Evolutionary conservation across 306 rosid genomes (phyloP), one percentile per base, ranked within the genome.

Genomic region (Rosa multiflora): DNA sequence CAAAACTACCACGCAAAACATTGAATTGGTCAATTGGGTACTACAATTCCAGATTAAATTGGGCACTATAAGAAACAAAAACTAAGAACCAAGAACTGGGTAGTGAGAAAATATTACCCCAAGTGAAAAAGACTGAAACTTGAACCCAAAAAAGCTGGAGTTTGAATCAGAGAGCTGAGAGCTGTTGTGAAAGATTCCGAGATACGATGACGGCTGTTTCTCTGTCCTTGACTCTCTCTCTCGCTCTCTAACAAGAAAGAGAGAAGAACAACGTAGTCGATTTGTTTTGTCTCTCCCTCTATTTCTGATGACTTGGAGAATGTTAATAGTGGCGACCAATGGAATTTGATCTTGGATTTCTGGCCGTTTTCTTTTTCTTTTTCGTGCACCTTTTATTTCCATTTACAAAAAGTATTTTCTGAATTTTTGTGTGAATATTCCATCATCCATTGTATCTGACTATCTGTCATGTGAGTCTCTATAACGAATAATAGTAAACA

Each of bases 141-240:
- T 64, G 78, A 52, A 42, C 44, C 82, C 67, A 48, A 43, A 23
- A 78, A 78, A 79, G 67, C 32, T 66, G 62, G 70, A 47, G 40
- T 77, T 73, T 14, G 32, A 55, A 70, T 76, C 39, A 32, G 8
- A 63, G 46, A 73, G 63, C 8, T 32, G 55, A 55, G n/a, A 12
- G 26, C 58, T 62, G 43, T 75, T 75, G 55, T 8, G 35, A 15
- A 32, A 75, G 70, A 75, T 29, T 76, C 72, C 55, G 14, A 5
- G 39, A 74, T 2, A 77, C 47, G 46, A 52, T 18, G 78, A 75
- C 44, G 70, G 79, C 71, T 49, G 52, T 67, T 67, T 43, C 10
- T 43, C 37, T 32, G 37, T 32, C 37, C 37, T 32, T 2, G 37
- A 32, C 37, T 32, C 37, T 32, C 37, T 32, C 37, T 32, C 3